phyloP scores from a whole-genome alignment of 2,329 filamentous ascomycete genomes.

The Ophiostoma quercus region DNA sequence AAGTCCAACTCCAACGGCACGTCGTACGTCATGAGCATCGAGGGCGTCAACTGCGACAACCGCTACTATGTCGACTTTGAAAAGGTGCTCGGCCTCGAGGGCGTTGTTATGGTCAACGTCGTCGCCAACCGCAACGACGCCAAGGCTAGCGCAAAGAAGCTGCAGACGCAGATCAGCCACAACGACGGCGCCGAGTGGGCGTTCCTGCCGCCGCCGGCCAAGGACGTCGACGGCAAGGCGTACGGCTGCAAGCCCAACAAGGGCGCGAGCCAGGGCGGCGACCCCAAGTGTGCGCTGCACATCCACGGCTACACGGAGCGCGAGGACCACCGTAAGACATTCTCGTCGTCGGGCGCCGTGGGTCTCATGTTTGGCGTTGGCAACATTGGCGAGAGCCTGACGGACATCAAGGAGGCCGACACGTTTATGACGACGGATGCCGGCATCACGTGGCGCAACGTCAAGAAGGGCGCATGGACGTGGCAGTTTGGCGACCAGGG shows the following conservation, averaged over 20 bases:
- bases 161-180: constrained; percentile 90
- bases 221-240: constrained; percentile 64
- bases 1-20: constrained; percentile 99
- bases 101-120: constrained; percentile 79
- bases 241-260: constrained; percentile 54
- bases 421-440: constrained; percentile 90
- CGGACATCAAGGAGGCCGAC: constrained; percentile 63
- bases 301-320: constrained; percentile 95
- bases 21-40: constrained; percentile 79
- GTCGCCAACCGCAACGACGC: constrained; percentile 68
- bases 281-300: constrained; percentile 74
- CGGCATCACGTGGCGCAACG: constrained; percentile 79
- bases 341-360: constrained; percentile 79
- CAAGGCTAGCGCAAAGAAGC: constrained; percentile 58
- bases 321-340: constrained; percentile 73
- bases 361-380: constrained; percentile 88
- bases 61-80: constrained; percentile 87
- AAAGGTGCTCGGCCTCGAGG: constrained; percentile 87
- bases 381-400: constrained; percentile 73
- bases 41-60: constrained; percentile 74
- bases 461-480: constrained; percentile 81
- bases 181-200: constrained; percentile 91
- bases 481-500: constrained; percentile 97
- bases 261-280: constrained; percentile 45
- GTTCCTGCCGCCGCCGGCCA: constrained; percentile 64